Base-by-base conservation (phyloP, 2,329 filamentous ascomycete species). In the Epichloe bromicola region DNA sequence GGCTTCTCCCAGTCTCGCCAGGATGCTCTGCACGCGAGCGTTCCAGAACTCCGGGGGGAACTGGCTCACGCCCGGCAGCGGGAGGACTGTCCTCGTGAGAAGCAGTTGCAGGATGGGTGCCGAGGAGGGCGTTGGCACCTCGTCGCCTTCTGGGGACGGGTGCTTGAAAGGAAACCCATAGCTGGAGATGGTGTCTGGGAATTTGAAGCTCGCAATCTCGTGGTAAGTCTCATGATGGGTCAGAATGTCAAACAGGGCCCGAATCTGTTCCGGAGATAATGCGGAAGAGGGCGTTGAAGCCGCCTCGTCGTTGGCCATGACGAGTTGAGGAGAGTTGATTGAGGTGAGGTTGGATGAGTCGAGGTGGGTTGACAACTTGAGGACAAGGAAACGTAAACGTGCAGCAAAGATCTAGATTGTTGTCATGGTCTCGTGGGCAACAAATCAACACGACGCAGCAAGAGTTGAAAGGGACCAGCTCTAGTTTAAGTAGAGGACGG, bases 181-280 rank as follows among this genome's bases (percentile, higher is more conserved):
- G 20, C 72, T 65, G 53, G 75, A 71, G 53, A 89, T 83, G 30
- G 81, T 77, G 2, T 73, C 68, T 0, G 84, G 78, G 38, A 74
- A 67, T 59, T 83, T 86, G 73, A 90, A 88, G 54, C 74, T 75
- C 61, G 84, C 76, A 54, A 88, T 85, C 65, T 93, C 86, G 12
- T 75, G 65, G 58, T 82, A 83, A 1, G 76, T 78, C 63, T 81
- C 72, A 55, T 76, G 61, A 58, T 82, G 79, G 34, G 75, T 75
- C 50, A 82, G 71, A 48, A 82, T 79, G 59, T 82, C 75, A 55
- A 82, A 74, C 15, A 82, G 70, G 14, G 78, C 76, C 47, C 68
- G 67, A 7, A 73, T 65, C 57, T 81, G 78, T 54, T 64, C 60
- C 10, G 14, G 15, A 2, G 52, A 53, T 12, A 53, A 34, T 30